Evolutionary conservation across 192 early-diverging fungal species (phyloP), one percentile per base, ranked within the genome.

Genomic region (Coemansia sp.): DNA sequence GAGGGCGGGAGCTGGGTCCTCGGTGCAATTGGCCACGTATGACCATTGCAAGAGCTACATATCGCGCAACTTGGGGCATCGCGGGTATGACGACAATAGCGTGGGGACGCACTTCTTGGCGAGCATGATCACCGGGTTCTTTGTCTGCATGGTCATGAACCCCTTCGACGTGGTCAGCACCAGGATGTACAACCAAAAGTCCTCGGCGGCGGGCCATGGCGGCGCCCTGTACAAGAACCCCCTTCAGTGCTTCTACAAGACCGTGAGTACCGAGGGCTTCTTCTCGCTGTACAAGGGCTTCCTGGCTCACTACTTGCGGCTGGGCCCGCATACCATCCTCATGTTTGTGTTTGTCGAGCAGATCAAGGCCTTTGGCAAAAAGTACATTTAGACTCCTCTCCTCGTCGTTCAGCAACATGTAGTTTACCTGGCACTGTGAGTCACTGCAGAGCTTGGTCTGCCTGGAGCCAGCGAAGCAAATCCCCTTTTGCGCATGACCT

Each of bases 151-250:
- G 21, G 91, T 87, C 45, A 98, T 98, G 95, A 97, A 98, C 61
- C 95, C 96, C n/a, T 95, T 96, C 64, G 96, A 98, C 78, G 94
- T 97, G 8, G 89, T 95, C 48, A 91, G 85, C 42, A 95, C 94
- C 6, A 86, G 96, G 50, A 96, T 97, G 93, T 97, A 94, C 83
- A 95, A 96, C 69, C 93, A 96, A 61, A 83, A 86, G 52, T 73
- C 86, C n/a, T 77, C 82, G 18, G 76, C 78, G 8, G 62, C 26
- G 16, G 76, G 77, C 20, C 86, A 85, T 13, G 86, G 87, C 25
- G 74, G 84, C 12, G 77, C 89, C 23, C 66, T 95, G 57, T 98
- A 98, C 83, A 88, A 84, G 75, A 88, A 82, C 47, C 89, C 91
- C 10, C 52, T 89, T 14, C 93, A 98, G 75, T 96, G 95, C 69